These are phyloP conservation scores for Helicostylum pulchrum DNA, from an alignment of 192 early-diverging fungal genomes.

Conservation along the genomic window DNA sequence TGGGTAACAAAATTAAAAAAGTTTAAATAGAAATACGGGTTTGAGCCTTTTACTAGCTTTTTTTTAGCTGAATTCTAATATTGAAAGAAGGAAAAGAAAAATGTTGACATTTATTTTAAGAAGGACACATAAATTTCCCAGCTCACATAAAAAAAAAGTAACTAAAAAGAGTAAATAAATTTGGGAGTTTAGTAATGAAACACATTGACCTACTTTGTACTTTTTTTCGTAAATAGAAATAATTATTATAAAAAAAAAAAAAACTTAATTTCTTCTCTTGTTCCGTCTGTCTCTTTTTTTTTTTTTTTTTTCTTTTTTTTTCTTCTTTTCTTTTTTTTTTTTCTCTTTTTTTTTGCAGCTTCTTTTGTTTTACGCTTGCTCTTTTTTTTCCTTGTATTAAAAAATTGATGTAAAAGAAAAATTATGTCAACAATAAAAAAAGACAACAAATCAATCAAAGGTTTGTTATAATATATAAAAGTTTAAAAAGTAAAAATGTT, in stretches of 20 bases:
- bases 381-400: background rate
- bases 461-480: slow-evolving; percentile 3
- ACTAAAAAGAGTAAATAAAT: slow-evolving; percentile 15
- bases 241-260: slow-evolving; percentile 16
- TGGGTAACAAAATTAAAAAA: too few species aligned
- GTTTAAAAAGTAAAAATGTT: too few species aligned
- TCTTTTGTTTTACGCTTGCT: background rate
- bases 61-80: too few species aligned
- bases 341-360: background rate
- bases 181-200: slow-evolving; percentile 27
- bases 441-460: slow-evolving; percentile 10
- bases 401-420: background rate
- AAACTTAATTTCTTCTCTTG: background rate
- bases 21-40: too few species aligned
- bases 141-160: background rate
- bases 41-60: too few species aligned
- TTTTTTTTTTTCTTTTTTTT: slow-evolving; percentile 19
- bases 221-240: slow-evolving; percentile 8
- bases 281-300: slow-evolving; percentile 12
- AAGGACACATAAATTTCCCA: too few species aligned
- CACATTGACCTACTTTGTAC: slow-evolving; percentile 26
- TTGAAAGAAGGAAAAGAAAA: too few species aligned
- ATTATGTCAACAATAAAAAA: background rate
- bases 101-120: too few species aligned
- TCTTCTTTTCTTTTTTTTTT: slow-evolving; percentile 1